These are phyloP conservation scores for Pseudogymnoascus sp. DNA, from an alignment of 2,329 filamentous ascomycete genomes.

Conservation along the genomic window DNA sequence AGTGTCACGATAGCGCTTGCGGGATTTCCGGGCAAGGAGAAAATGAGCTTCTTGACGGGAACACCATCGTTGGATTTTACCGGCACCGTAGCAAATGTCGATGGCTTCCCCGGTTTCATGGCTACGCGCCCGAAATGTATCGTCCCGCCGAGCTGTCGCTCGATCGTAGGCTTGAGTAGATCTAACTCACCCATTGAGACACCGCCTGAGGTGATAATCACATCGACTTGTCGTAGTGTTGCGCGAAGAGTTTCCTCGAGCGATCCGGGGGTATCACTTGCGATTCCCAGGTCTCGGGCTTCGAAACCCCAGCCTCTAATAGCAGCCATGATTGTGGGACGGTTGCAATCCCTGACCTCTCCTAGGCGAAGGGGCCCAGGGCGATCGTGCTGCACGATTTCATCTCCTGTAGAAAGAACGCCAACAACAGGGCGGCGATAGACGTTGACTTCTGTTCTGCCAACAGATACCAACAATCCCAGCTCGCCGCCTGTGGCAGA, in stretches of 20 bases:
- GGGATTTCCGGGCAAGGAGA: conserved; percentile 88
- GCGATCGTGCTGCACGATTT: conserved; percentile 70
- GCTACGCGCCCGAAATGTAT: conserved; percentile 94
- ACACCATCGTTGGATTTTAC: conserved; percentile 50
- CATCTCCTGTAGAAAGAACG: conserved; percentile 88
- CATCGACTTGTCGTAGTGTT: conserved; percentile 64
- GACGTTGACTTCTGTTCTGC: conserved; percentile 59
- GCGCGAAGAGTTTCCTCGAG: conserved; percentile 71
- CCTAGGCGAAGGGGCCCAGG: conserved; percentile 59
- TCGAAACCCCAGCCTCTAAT: conserved; percentile 66
- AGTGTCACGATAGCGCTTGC: conserved; percentile 89
- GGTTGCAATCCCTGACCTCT: conserved; percentile 89
- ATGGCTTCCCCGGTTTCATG: conserved; percentile 98
- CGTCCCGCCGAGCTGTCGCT: conserved; percentile 77
- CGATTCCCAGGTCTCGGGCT: conserved; percentile 79
- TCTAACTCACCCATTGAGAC: conserved; percentile 98
- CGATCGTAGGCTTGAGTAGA: conserved; percentile 90
- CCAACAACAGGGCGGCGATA: conserved; percentile 74
- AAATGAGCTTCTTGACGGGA: conserved; percentile 62
- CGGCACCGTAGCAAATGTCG: conserved; percentile 86
- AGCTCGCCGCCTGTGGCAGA: conserved; percentile 85
- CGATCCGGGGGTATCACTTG: conserved; percentile 60
- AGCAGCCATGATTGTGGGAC: conserved; percentile 77
- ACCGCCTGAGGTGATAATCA: conserved; percentile 86
- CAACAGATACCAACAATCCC: conserved; percentile 79